Evolutionary conservation across 768 basidiomycete species (phyloP).

Genomic region (Boletus reticulatus): DNA sequence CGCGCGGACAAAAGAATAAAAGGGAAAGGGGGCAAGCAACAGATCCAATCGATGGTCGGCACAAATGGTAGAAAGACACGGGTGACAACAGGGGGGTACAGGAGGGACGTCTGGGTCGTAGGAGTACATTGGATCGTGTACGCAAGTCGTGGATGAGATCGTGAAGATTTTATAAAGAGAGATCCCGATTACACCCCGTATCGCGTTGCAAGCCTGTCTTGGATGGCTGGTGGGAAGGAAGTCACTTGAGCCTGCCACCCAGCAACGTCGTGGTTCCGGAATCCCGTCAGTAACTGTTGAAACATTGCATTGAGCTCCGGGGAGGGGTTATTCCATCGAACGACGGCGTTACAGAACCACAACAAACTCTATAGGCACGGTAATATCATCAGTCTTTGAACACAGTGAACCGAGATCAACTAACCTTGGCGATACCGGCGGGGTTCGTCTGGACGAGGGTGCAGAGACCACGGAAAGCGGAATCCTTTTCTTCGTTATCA

Average conservation of each 20-base stretch:
- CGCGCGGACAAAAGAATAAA: not conserved
- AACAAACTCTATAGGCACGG: constrained; percentile 65
- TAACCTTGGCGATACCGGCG: constrained; percentile 85
- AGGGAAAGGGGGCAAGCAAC: constrained; percentile 4
- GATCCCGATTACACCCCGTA: constrained; percentile 69
- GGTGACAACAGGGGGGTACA: constrained; percentile 20
- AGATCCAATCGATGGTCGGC: constrained; percentile 24
- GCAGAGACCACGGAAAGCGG: constrained; percentile 96
- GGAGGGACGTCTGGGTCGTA: constrained; percentile 10
- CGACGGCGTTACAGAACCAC: constrained; percentile 98
- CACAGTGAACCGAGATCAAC: constrained; percentile 21
- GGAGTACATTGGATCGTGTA: constrained; percentile 9
- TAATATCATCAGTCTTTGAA: constrained; percentile 1
- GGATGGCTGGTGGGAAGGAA: constrained; percentile 84
- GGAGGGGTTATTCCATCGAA: constrained; percentile 92
- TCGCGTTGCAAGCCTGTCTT: constrained; percentile 79
- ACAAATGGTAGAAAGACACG: constrained; percentile 26
- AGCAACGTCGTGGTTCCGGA: constrained; percentile 83
- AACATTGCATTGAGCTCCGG: constrained; percentile 93
- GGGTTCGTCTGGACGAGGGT: constrained; percentile 95
- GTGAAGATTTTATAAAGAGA: constrained; percentile 3
- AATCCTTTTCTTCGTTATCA: constrained; percentile 99
- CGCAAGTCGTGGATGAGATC: constrained; percentile 13
- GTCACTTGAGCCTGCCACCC: constrained; percentile 85
- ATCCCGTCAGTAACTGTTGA: constrained; percentile 81